Percentiles rank a stretch among this genome's conserved stretches.
Evolutionary conservation across 116 monocot species (phyloP).

Genomic region (Dioscorea cayenensis): DNA sequence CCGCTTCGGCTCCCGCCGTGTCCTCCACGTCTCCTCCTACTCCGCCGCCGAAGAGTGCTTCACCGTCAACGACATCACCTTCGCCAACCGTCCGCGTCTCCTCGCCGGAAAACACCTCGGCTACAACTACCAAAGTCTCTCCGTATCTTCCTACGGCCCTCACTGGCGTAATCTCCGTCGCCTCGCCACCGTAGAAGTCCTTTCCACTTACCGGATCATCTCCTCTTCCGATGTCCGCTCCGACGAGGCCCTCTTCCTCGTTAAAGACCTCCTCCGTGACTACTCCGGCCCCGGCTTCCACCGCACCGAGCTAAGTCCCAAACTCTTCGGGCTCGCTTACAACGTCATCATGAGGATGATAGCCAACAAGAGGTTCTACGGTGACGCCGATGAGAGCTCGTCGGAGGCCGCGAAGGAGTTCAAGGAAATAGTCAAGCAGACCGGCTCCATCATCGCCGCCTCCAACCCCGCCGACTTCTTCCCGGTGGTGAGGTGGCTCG

Average conservation of each 20-base stretch:
- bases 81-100: background rate
- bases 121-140: background rate
- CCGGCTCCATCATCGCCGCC: constrained; percentile 12
- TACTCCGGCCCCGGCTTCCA: background rate
- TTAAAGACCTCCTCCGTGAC: background rate
- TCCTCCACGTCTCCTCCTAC: background rate
- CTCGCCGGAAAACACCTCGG: background rate
- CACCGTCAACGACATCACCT: constrained; percentile 1
- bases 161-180: constrained; percentile 1
- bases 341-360: constrained; percentile 13
- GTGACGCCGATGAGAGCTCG: background rate
- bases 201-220: background rate
- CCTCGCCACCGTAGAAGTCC: background rate
- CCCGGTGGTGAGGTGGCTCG: constrained; percentile 11
- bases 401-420: background rate
- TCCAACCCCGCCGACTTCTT: constrained; percentile 28
- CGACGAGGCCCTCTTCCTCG: constrained; percentile 4
- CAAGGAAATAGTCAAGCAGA: constrained; percentile 27
- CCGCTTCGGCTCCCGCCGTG: background rate
- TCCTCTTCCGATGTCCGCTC: background rate
- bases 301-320: background rate
- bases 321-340: background rate
- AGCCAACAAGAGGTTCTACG: constrained; percentile 3
- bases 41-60: background rate
- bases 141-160: background rate